phyloP scores from a whole-genome alignment of 2,329 filamentous ascomycete genomes.

The Stemphylium vesicarium region DNA sequence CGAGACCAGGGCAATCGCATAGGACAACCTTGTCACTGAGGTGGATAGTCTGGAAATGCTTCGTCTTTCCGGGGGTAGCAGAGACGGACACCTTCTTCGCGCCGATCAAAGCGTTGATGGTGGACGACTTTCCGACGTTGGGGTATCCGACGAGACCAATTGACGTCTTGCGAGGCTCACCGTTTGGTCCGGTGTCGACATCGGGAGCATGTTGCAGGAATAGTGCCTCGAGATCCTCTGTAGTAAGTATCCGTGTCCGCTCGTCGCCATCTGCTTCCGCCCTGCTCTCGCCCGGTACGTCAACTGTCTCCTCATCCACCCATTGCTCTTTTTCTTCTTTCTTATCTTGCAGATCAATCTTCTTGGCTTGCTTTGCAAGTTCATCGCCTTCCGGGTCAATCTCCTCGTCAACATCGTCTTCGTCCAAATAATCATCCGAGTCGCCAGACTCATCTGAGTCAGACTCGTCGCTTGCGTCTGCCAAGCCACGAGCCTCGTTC shows the following conservation, averaged over 20 bases:
- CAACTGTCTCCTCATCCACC: slow-evolving; percentile 49
- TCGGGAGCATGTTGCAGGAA: slow-evolving; percentile 78
- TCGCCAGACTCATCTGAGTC: slow-evolving; percentile 22
- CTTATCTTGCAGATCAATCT: slow-evolving; percentile 55
- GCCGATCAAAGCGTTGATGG: slow-evolving; percentile 98
- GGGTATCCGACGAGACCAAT: slow-evolving; percentile 97
- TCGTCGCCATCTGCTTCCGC: slow-evolving; percentile 50
- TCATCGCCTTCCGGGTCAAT: slow-evolving; percentile 58
- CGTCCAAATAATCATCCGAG: slow-evolving; percentile 45
- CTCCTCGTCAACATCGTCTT: slow-evolving; percentile 54
- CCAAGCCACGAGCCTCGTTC: slow-evolving; percentile 73
- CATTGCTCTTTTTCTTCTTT: slow-evolving; percentile 50
- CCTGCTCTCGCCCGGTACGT: slow-evolving; percentile 45
- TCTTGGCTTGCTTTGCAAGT: slow-evolving; percentile 52
- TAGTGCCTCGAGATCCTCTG: slow-evolving; percentile 88
- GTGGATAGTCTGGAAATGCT: slow-evolving; percentile 98
- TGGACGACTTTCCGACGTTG: slow-evolving; percentile 98
- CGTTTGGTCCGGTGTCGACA: slow-evolving; percentile 58
- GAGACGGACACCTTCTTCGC: slow-evolving; percentile 99
- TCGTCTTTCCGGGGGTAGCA: slow-evolving; percentile 96
- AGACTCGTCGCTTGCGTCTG: slow-evolving; percentile 54
- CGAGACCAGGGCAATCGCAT: slow-evolving; percentile 97
- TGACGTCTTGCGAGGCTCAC: slow-evolving; percentile 70
- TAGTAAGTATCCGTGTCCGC: slow-evolving; percentile 77
- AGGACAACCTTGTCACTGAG: slow-evolving; percentile 87